These are phyloP conservation scores for Erodium moschatum DNA, from an alignment of 441 rosid species.

Conservation along the genomic window DNA sequence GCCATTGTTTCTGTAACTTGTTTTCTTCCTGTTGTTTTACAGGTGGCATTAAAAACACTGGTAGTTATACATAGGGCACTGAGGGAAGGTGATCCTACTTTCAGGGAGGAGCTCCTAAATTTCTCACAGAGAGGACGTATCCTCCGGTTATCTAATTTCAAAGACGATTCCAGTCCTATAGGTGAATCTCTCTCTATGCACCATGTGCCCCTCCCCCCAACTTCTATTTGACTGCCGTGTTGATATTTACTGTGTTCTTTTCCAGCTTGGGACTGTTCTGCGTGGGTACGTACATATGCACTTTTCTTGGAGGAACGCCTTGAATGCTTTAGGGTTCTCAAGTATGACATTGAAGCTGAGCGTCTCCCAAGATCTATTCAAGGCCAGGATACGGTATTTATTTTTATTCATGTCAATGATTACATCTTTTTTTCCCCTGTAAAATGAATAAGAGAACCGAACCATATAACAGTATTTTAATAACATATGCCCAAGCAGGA, in stretches of 20 bases:
- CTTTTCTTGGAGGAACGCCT: slow-evolving; percentile 88
- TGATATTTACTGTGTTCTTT: not conserved
- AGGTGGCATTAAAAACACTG: slow-evolving; percentile 91
- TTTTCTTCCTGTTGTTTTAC: slow-evolving; percentile 18
- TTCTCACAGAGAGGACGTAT: slow-evolving; percentile 72
- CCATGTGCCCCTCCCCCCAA: not conserved
- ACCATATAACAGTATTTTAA: not conserved
- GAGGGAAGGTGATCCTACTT: slow-evolving; percentile 76
- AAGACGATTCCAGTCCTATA: slow-evolving; percentile 62
- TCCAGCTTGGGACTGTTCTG: slow-evolving; percentile 97
- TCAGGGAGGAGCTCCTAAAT: slow-evolving; percentile 34
- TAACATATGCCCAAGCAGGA: not conserved
- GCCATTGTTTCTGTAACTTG: not conserved
- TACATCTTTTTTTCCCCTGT: not conserved
- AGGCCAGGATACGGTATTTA: slow-evolving; percentile 72
- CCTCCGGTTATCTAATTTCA: slow-evolving; percentile 38
- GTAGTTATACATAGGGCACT: slow-evolving; percentile 79
- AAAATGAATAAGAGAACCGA: slow-evolving; percentile 1
- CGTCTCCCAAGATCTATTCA: slow-evolving; percentile 69
- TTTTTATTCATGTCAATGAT: not conserved
- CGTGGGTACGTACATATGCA: slow-evolving; percentile 97
- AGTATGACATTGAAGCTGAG: slow-evolving; percentile 89
- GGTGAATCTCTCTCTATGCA: slow-evolving; percentile 31
- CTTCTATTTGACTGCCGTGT: slow-evolving; percentile 9
- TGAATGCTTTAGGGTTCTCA: slow-evolving; percentile 78